Evolutionary conservation across 768 basidiomycete genomes (phyloP), one percentile per base, ranked within the genome.

Genomic region (Naganishia randhawae): DNA sequence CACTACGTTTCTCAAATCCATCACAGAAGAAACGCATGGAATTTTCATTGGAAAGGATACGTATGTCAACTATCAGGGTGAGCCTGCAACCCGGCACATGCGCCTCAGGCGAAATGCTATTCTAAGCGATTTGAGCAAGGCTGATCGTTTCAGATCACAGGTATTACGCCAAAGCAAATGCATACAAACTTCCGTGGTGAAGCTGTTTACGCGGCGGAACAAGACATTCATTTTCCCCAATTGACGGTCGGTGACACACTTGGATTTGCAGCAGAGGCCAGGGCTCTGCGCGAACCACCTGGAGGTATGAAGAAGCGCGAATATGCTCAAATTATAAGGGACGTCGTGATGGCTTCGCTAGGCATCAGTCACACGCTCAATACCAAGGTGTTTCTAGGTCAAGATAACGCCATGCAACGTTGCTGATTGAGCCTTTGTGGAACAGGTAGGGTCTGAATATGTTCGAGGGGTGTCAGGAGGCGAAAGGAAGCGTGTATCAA

Each of bases 281-380:
- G 35, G 35, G 67, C 45, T 37, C 50, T n/a, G 11, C 54, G 48
- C 27, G 64, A 45, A 25, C 48, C 39, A 35, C 25, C 25, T 5
- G 77, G 73, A 19, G 76, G 81, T 25, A 69, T 82, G 53, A 68
- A 80, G 35, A 68, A 77, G 51, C 73, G 80, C 19, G 73, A 81
- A 45, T 82, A 80, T 63, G 81, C 82, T 53, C 61, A 75, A 3
- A 79, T 81, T 57, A 69, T 82, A 67, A 76, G 82, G 0, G 85
- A 89, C 53, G 80, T 88, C 3, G 77, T 87, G 25, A 81, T 84
- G 74, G 86, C 86, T 0, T 83, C 90, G 29, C 90, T 92, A 72
- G 91, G 92, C 14, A 83, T 95, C 71, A 81, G 82, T 2, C 89
- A 90, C 73, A 87, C 85, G 1, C 83, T 84, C 74, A 83, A 87